Evolutionary conservation across 1,284 basidiomycete genomes (phyloP).

Genomic region (Trichosporon sp.): DNA sequence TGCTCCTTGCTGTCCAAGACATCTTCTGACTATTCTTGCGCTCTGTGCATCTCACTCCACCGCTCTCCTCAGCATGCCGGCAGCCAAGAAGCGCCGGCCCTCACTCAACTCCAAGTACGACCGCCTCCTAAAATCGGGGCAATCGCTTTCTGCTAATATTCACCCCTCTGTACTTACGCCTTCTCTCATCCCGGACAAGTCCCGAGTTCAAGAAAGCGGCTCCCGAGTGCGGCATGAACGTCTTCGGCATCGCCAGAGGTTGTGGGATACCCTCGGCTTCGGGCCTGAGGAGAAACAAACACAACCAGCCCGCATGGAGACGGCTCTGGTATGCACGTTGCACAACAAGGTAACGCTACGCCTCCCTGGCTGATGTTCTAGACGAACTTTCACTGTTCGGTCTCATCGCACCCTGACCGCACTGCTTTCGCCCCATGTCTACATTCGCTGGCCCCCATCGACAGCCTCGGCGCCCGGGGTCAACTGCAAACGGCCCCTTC

Average conservation of each 20-base stretch:
- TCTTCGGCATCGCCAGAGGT: neutral
- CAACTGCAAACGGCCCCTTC: neutral
- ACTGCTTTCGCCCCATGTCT: neutral
- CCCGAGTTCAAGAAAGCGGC: neutral
- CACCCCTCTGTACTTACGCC: neutral
- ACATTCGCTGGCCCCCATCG: neutral
- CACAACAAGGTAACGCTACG: neutral
- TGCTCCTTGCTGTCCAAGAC: no score
- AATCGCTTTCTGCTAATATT: neutral
- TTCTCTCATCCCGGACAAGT: neutral
- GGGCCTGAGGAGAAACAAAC: neutral
- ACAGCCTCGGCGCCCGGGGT: neutral
- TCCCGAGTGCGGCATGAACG: neutral
- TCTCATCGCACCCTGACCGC: neutral
- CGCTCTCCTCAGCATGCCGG: neutral
- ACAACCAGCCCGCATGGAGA: neutral
- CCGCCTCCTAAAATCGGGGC: neutral
- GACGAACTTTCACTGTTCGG: neutral
- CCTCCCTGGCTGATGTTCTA: neutral
- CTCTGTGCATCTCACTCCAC: no score
- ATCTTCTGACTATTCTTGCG: no score
- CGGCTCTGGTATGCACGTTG: neutral
- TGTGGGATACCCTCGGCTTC: neutral
- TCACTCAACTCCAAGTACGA: neutral
- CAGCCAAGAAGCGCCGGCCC: neutral